Base-by-base conservation (phyloP, 1,139 yeast genomes). In the Suzukiozyma palmioleophila region DNA sequence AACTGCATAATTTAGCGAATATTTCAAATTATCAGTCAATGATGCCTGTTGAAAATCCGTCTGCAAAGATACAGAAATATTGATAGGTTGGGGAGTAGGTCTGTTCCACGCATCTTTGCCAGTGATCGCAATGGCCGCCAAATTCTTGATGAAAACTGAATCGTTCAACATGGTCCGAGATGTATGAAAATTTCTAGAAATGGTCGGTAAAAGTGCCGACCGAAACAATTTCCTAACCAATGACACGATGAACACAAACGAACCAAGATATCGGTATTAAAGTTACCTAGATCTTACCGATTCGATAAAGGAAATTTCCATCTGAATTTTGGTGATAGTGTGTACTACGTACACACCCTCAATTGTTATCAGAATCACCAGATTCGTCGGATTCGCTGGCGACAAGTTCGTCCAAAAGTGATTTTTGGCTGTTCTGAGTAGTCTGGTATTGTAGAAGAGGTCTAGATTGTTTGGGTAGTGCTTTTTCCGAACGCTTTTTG, bases 1-100 rank as follows among this genome's bases (percentile, higher is more conserved):
- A 10, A 81, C 90, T 1, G 96, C 97, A 60, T 90, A 90, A 60
- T 89, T 90, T 48, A 90, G 73, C 5, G 96, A 84, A 54, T 84
- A 80, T 43, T 79, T 77, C 50, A 90, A 69, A 56, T 88, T 89
- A 59, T 90, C 97, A 0, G 83, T 77, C 11, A 66, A 64, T 9
- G 92, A 81, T 7, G 96, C 90, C 43, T 73, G 67, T 27, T 75
- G 70, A 51, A 89, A 85, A 53, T 83, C 81, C 0, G 96, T 86
- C 32, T 67, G 66, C 44, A 88, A 69, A 41, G 73, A 69, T 18
- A 85, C 67, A 3, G 83, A 73, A 9, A 86, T 69, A 6, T 66
- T 59, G 18, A 86, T 72, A 6, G 90, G 90, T 54, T 86, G 95
- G 2, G 84, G 76, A 8, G 78, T 73, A 1, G 81, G 77, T 42